Base-by-base conservation (phyloP, 1,284 basidiomycete species). In the Sphagnurus paluster region DNA sequence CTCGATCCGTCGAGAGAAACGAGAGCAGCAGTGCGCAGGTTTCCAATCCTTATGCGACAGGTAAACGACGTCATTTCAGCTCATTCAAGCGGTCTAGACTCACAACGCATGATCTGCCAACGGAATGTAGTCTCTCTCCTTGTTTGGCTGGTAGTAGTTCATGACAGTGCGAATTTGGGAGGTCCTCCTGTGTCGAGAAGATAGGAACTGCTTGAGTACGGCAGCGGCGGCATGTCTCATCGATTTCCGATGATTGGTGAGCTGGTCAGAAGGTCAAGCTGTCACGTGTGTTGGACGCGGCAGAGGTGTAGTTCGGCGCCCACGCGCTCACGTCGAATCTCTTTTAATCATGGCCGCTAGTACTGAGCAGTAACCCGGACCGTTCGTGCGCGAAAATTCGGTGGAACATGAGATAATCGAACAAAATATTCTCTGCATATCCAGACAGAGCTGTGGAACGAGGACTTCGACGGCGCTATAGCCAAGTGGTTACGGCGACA, bases 1-100 rank as follows among this genome's bases (percentile, higher is more conserved):
- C 87, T 76, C n/a, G 86, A 89, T 20, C 87, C 87, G 64, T 89
- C 87, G 33, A 84, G 72, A 69, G 85, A 88, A 61, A 90, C 75
- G 48, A 91, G 65, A n/a, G 89, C 88, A 42, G 88, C 88, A 0
- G 88, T 91, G 45, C 83, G 77, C 53, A 91, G 66, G 61, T 91
- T 91, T 5, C 88, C 88, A 51, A 91, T 90, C 33, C 87, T 89
- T 55, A 30, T 16, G 11, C 2, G 20, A 29, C 17, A 10, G 10
- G 8, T 8, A 21, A 10, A 20, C 48, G 21, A 30, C 40, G 28
- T 14, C 25, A 8, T 30, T 49, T 21, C 17, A 50, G 26, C 35
- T 50, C 45, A 50, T 39, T 24, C 21, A 14, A 9, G 14, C 28
- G 4, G 14, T 20, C 17, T 16, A 35, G 29, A 68, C 79, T 58